phyloP scores from a whole-genome alignment of 306 rosid species.

The Begonia loranthoides region DNA sequence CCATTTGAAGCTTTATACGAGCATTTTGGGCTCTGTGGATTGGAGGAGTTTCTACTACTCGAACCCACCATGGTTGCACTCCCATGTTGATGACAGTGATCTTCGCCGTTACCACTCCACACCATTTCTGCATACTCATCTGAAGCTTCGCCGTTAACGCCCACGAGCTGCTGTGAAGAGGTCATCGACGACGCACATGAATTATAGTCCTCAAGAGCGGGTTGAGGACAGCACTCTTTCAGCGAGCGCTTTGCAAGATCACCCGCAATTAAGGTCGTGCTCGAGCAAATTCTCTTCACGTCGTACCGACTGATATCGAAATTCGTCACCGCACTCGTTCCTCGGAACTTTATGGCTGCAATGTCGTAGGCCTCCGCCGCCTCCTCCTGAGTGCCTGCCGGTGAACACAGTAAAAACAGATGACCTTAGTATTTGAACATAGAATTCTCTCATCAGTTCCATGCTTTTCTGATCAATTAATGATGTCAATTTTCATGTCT shows the following conservation, averaged over 20 bases:
- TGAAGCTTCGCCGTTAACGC: slow-evolving; percentile 30
- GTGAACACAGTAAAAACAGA: neutral
- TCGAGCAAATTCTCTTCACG: slow-evolving; percentile 95
- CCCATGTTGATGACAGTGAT: slow-evolving; percentile 9
- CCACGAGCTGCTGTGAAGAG: slow-evolving; percentile 39
- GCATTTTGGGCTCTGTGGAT: neutral
- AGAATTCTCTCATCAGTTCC: no score
- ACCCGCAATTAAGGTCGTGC: slow-evolving; percentile 75
- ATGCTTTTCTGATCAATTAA: no score
- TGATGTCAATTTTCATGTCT: no score
- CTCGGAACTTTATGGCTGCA: slow-evolving; percentile 97
- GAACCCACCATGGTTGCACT: slow-evolving; percentile 2
- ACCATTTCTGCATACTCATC: slow-evolving; percentile 54
- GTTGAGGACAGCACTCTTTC: slow-evolving; percentile 13
- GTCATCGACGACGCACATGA: slow-evolving; percentile 21
- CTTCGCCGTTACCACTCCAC: slow-evolving; percentile 32
- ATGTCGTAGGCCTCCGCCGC: slow-evolving; percentile 99
- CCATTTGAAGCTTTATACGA: no score
- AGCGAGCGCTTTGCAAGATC: slow-evolving; percentile 78
- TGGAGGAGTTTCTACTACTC: slow-evolving; percentile 17
- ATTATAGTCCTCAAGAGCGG: slow-evolving; percentile 24
- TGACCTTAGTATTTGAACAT: no score
- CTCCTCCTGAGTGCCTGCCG: slow-evolving; percentile 88
- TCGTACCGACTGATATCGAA: slow-evolving; percentile 89
- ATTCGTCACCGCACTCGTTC: slow-evolving; percentile 92